Base-by-base conservation (phyloP, 805 yeast species). In the Wickerhamiella kazuoi region DNA sequence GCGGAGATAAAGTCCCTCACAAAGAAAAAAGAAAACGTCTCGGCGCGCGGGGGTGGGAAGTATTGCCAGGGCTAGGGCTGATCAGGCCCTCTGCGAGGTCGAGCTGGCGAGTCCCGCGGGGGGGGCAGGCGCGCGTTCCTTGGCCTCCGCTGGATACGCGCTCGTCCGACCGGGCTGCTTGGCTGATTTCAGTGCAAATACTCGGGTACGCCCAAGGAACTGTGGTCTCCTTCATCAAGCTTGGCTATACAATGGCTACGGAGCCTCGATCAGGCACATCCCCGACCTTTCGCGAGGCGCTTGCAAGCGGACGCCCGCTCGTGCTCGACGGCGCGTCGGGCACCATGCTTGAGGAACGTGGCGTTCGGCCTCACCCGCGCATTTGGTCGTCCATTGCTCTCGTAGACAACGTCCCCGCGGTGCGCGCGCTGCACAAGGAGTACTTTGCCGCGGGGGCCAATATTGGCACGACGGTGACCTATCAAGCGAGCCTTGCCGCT, bases 291-390 rank as follows among this genome's bases (percentile, higher is more conserved):
- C 34, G 34, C 34, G n/a, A 31, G 21, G 8, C 11, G n/a, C 26
- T 33, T 7, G 11, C 13, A 26, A 7, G 9, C n/a, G 26, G 35
- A 21, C 11, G 14, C n/a, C 26, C 35, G 16, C 16, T 47, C 4
- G 46, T 57, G n/a, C 50, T 58, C 11, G 81, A 76, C 54, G 83
- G 84, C 4, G 82, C 75, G 0, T 63, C 74, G 33, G 83, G 82
- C 0, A 74, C 79, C 0, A 73, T 69, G 46, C 56, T 76, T 11
- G 80, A 74, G 49, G 57, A 60, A 33, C 52, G 66, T 31, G 68
- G 72, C 9, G 59, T 66, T 16, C 49, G 56, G 30, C 64, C 68
- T 14, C 61, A 62, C 34, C 64, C 68, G 31, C 62, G 63, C 8
- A 59, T 77, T 8, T 78, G 86, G 84, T 71, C 79, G 0, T 74